phyloP scores from a whole-genome alignment of 139 green algal species.

The Chlorella sp. region DNA sequence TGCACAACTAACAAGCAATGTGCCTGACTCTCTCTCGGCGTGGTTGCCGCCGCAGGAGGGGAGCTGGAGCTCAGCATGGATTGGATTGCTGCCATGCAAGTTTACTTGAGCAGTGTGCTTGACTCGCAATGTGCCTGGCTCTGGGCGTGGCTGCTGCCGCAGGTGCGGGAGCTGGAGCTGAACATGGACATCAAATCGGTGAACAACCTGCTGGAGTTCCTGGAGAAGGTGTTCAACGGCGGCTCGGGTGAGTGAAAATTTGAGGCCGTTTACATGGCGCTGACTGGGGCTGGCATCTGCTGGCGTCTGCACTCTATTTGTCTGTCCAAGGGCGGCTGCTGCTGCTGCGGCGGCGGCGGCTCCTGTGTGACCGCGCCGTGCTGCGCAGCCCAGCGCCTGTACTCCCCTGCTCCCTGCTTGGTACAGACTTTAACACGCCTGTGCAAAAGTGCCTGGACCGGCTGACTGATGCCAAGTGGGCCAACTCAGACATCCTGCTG shows the following conservation, averaged over 20 bases:
- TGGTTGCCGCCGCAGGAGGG: too few relatives aligned
- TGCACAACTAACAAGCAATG: too few relatives aligned
- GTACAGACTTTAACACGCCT: slow-evolving; percentile 87
- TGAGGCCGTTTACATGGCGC: too few relatives aligned
- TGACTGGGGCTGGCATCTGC: too few relatives aligned
- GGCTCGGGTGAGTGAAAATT: slow-evolving; percentile 46
- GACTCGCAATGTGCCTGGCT: too few relatives aligned
- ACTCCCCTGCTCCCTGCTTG: neutral
- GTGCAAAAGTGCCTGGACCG: slow-evolving; percentile 78
- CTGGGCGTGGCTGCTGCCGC: neutral
- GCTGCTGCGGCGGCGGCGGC: slow-evolving; percentile 69
- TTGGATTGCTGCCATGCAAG: too few relatives aligned
- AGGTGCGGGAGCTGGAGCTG: slow-evolving; percentile 87
- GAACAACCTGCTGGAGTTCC: slow-evolving; percentile 86
- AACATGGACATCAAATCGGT: slow-evolving; percentile 75
- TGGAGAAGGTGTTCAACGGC: slow-evolving; percentile 91
- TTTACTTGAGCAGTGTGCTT: too few relatives aligned
- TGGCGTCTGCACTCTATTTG: too few relatives aligned
- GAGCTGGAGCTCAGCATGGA: too few relatives aligned
- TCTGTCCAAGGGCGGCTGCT: neutral
- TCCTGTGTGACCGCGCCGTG: slow-evolving; percentile 24
- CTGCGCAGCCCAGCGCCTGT: neutral
- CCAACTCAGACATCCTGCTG: slow-evolving; percentile 90
- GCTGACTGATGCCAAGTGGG: slow-evolving; percentile 83
- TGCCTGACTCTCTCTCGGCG: too few relatives aligned